These are phyloP conservation scores for Kuraishia floccosa DNA, from an alignment of 805 yeast genomes.

Conservation along the genomic window DNA sequence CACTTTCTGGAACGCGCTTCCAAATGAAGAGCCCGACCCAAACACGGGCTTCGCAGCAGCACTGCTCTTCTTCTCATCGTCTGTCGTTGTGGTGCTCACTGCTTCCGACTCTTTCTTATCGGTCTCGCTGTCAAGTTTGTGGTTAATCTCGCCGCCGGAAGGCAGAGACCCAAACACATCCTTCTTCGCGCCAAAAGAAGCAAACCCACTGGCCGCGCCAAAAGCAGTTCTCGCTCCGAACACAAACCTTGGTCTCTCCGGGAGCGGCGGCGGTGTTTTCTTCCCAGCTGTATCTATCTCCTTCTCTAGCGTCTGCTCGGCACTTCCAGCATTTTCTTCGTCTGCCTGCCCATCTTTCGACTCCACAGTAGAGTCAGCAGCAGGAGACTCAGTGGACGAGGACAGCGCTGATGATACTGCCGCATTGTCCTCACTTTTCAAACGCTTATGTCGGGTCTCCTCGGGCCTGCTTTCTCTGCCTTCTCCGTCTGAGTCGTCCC, in stretches of 20 bases:
- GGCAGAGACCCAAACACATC: slow-evolving; percentile 18
- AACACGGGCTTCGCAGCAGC: slow-evolving; percentile 19
- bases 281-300: no score
- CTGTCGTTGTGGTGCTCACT: no score
- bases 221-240: slow-evolving; percentile 45
- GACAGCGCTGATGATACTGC: no score
- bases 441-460: no score
- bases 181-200: slow-evolving; percentile 15
- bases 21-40: slow-evolving; percentile 34
- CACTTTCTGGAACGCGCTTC: slow-evolving; percentile 45
- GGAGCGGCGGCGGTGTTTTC: no score
- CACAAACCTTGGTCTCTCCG: slow-evolving; percentile 32
- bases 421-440: no score
- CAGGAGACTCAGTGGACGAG: no score
- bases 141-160: slow-evolving; percentile 4
- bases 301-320: no score
- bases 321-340: no score
- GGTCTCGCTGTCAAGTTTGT: no score
- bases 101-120: no score
- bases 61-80: slow-evolving; percentile 3
- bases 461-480: slow-evolving; percentile 3
- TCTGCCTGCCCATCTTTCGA: slow-evolving; percentile 6
- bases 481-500: slow-evolving; percentile 1
- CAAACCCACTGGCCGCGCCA: slow-evolving; percentile 29
- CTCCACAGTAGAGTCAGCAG: slow-evolving; percentile 7